Percentiles rank a stretch among this genome's conserved stretches.
phyloP scores from a whole-genome alignment of 306 rosid species.

The Malus asiatica region DNA sequence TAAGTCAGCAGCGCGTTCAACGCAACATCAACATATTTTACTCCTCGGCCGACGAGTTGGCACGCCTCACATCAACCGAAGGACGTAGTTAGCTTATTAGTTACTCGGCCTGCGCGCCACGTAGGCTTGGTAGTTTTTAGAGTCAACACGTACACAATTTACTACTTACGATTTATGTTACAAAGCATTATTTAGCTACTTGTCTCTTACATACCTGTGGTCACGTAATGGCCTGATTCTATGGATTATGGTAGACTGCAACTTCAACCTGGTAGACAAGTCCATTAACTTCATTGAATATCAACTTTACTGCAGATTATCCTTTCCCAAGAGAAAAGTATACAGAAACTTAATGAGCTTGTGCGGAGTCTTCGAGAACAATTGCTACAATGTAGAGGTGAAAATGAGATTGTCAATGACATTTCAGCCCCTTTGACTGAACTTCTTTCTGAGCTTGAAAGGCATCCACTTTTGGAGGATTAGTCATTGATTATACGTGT shows the following conservation, averaged over 20 bases:
- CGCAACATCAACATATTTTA: no score
- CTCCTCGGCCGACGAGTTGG: no score
- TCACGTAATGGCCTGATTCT: not conserved
- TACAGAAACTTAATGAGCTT: slow-evolving; percentile 47
- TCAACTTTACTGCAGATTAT: slow-evolving; percentile 36
- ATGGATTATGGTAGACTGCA: not conserved
- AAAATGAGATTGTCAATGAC: slow-evolving; percentile 25
- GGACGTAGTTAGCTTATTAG: no score
- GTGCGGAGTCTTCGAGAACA: slow-evolving; percentile 43
- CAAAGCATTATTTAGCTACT: not conserved
- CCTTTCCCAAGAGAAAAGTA: slow-evolving; percentile 60
- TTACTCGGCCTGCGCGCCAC: no score
- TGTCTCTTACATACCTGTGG: not conserved
- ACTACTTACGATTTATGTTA: not conserved
- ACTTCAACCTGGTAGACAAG: not conserved
- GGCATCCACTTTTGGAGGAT: slow-evolving; percentile 41
- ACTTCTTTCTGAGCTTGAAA: slow-evolving; percentile 42
- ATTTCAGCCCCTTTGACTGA: slow-evolving; percentile 31
- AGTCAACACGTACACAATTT: not conserved
- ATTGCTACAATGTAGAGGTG: slow-evolving; percentile 39
- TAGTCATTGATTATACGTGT: slow-evolving; percentile 13
- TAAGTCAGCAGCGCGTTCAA: no score
- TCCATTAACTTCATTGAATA: not conserved
- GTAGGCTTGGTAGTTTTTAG: no score
- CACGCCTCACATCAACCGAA: no score